Evolutionary conservation across 2,329 filamentous ascomycete species (phyloP), one percentile per base, ranked within the genome.

Genomic region (Atkinsonella hypoxylon): DNA sequence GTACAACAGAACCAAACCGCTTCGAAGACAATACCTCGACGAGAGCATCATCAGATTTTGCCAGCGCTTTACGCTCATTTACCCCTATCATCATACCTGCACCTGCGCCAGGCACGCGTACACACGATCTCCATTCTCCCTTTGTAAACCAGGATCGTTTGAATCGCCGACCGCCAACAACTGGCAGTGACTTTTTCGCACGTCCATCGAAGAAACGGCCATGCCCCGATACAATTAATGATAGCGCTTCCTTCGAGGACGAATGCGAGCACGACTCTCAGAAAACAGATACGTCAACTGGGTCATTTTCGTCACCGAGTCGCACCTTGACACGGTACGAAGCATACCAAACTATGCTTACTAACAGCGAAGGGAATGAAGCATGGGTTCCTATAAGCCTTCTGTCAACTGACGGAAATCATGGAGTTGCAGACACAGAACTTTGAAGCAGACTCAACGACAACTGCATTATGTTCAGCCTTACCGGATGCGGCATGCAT

Each of bases 361-460:
- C 54, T 17, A 65, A 66, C 32, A 45, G 36, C 40, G 47, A 59
- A 5, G 48, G 51, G 7, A 57, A 58, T 6, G 59, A 55, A 6
- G 54, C 55, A 2, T 70, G 68, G 67, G 52, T 47, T 3, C 45
- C 62, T 0, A 61, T 70, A 9, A 53, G 57, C 2, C 56, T 71
- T 10, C 57, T 71, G 31, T 70, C 67, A 0, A 67, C 65, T 1
- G 63, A 54, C 31, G 55, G 62, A 20, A 57, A 67, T 34, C 64
- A 71, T 45, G 64, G 59, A 1, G 42, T 38, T 1, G 47, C 48
- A 10, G 68, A 71, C 4, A 48, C 53, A 32, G 67, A 69, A 22
- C 58, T 71, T 3, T 68, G 55, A 59, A 32, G 18, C 13, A 2
- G 11, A 15, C 7, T 22, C 20, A 3, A 17, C 26, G 10, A 9